These are phyloP conservation scores for Apophysomyces ossiformis DNA, from an alignment of 371 early-diverging fungal genomes.

Conservation along the genomic window DNA sequence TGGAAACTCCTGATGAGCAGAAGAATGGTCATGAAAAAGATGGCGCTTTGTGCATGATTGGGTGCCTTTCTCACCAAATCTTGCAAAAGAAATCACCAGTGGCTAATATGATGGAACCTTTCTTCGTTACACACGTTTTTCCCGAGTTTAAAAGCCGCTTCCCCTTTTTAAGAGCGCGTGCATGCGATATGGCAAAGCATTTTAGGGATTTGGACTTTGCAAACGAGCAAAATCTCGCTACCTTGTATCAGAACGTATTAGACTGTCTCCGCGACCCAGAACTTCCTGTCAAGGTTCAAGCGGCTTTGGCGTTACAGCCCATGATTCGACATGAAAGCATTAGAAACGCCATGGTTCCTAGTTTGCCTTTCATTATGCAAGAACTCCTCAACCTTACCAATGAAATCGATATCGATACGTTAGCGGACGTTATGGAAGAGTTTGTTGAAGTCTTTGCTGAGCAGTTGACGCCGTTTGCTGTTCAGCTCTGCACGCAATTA, in stretches of 20 bases:
- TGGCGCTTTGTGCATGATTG: constrained; percentile 88
- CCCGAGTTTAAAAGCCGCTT: constrained; percentile 84
- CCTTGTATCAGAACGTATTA: constrained; percentile 66
- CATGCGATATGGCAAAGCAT: constrained; percentile 45
- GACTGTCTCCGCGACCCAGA: constrained; percentile 75
- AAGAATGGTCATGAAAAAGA: constrained; percentile 83
- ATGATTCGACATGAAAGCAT: constrained; percentile 76
- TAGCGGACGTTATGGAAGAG: constrained; percentile 86
- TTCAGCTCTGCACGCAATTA: constrained; percentile 84
- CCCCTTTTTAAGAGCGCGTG: constrained; percentile 80
- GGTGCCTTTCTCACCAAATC: constrained; percentile 63
- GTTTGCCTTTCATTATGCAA: constrained; percentile 84
- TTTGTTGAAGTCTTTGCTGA: constrained; percentile 90
- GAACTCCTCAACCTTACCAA: constrained; percentile 82
- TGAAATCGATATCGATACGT: constrained; percentile 88
- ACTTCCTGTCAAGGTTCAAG: constrained; percentile 84
- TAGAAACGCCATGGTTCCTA: constrained; percentile 74
- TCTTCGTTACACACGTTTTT: constrained; percentile 82
- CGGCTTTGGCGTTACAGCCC: constrained; percentile 78
- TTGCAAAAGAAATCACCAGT: constrained; percentile 70
- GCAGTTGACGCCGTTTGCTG: constrained; percentile 88
- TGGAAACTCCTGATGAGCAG: constrained; percentile 63
- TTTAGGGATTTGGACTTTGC: constrained; percentile 48
- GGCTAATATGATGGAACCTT: constrained; percentile 70
- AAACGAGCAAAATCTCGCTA: constrained; percentile 53